Evolutionary conservation across 1,139 yeast species (phyloP).

Genomic region (Spencermartinsiella ligniputridi): DNA sequence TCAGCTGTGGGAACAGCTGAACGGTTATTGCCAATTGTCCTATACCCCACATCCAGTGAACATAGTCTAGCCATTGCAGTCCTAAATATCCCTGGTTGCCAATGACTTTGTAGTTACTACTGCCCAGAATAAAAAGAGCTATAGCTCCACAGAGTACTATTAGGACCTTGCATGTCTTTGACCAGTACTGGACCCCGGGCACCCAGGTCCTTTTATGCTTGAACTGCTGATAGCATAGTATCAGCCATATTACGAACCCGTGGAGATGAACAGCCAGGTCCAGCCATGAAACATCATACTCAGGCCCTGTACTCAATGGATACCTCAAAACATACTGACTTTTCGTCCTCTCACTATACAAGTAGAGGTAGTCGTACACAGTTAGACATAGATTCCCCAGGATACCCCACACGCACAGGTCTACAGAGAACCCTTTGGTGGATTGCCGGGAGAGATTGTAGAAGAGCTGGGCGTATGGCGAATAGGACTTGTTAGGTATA

Average conservation of each 20-base stretch:
- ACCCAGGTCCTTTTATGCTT: neutral
- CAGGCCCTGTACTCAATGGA: neutral
- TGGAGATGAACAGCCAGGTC: neutral
- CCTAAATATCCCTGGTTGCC: slow-evolving; percentile 14
- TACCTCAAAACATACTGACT: slow-evolving; percentile 1
- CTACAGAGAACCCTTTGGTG: slow-evolving; percentile 9
- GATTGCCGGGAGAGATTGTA: neutral
- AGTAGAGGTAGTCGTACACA: neutral
- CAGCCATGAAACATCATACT: neutral
- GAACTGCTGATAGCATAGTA: neutral
- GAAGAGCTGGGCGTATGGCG: neutral
- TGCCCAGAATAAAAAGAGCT: neutral
- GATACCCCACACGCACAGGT: slow-evolving; percentile 10
- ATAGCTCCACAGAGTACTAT: slow-evolving; percentile 4
- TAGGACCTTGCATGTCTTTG: slow-evolving; percentile 2
- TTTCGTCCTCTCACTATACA: neutral
- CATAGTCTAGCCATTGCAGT: slow-evolving; percentile 18
- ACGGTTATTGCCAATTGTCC: slow-evolving; percentile 13
- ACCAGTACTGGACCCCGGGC: neutral
- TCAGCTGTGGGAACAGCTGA: slow-evolving; percentile 18
- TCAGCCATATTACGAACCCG: neutral
- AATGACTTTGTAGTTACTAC: slow-evolving; percentile 3
- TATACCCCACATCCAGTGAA: slow-evolving; percentile 18
- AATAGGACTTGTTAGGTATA: neutral
- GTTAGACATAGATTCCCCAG: slow-evolving; percentile 8